Evolutionary conservation across 140 eudicot genomes (phyloP), one percentile per base, ranked within the genome.

Genomic region (Cichorium intybus): DNA sequence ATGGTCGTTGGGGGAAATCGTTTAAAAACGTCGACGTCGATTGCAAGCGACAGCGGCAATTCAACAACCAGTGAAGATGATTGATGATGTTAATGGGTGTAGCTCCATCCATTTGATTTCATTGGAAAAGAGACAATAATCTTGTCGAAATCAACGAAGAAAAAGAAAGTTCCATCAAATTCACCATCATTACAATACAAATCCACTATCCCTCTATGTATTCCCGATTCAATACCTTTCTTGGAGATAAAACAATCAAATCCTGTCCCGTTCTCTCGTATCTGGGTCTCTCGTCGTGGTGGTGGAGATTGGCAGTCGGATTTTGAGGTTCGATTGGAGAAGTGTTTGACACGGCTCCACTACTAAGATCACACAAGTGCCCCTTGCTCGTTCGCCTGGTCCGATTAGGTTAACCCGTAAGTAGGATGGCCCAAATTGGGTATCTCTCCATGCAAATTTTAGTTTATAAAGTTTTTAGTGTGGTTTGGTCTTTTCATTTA

Each of bases 21-120:
- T 53, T 62, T 57, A 18, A 21, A 43, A 69, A 68, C 61, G 69
- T 45, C 47, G 72, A 69, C 74, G 81, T 67, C 43, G 72, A 67
- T 57, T 62, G 79, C 17, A 66, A 66, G 75, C 64, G 88, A 72
- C 64, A 74, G 68, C 49, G 82, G 73, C 72, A 46, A 60, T 50
- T 69, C 75, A 74, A 50, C 78, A 51, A 54, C 75, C 75, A 20
- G 20, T 26, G 59, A 49, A 10, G 53, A 51, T 53, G 60, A 68
- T 53, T 53, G 27, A 26, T 45, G 24, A 11, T 63, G 35, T 51
- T 10, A 56, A 46, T 58, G 69, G 37, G 46, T 63, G 58, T 82
- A 41, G 56, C 63, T 69, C 73, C 85, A 70, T 76, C 76, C 90
- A 87, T 84, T 70, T 79, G 81, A 75, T 71, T 56, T 71, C 64